Percentiles rank a stretch among this genome's conserved stretches.
phyloP scores from a whole-genome alignment of 495 filamentous ascomycete genomes.

The Neurospora hispaniola region DNA sequence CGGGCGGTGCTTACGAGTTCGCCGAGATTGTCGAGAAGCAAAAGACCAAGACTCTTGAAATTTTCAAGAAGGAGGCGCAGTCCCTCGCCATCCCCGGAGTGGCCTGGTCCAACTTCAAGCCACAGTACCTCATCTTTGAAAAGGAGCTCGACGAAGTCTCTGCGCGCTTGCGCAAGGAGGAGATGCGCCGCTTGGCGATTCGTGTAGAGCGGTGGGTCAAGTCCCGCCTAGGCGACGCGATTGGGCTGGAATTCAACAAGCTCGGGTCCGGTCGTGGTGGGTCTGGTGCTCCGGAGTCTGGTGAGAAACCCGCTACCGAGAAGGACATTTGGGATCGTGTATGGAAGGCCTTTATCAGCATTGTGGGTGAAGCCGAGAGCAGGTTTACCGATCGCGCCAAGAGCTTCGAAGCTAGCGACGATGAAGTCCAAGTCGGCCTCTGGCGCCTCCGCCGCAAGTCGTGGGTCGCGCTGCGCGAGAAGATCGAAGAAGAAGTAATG shows the following conservation, averaged over 20 bases:
- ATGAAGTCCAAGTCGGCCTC: constrained; percentile 85
- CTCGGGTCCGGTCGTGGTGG: constrained; percentile 79
- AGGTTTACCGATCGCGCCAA: constrained; percentile 79
- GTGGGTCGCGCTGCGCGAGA: constrained; percentile 80
- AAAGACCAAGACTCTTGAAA: constrained; percentile 60
- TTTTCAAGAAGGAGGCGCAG: constrained; percentile 68
- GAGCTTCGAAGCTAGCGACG: constrained; percentile 84
- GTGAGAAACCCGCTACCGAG: constrained; percentile 60
- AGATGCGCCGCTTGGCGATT: constrained; percentile 86
- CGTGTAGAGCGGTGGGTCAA: constrained; percentile 89
- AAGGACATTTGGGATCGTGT: constrained; percentile 93
- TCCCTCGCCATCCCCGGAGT: constrained; percentile 64
- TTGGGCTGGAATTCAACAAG: constrained; percentile 90
- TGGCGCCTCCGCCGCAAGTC: constrained; percentile 89
- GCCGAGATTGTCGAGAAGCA: constrained; percentile 83
- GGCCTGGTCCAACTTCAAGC: constrained; percentile 62
- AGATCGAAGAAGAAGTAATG: constrained; percentile 95
- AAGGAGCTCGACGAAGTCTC: constrained; percentile 87
- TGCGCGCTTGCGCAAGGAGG: constrained; percentile 70
- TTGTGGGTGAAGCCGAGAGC: constrained; percentile 75
- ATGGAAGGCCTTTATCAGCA: constrained; percentile 75
- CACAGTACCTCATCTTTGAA: constrained; percentile 43
- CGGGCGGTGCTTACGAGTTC: constrained; percentile 81
- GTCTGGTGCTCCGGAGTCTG: constrained; percentile 64
- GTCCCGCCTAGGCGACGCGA: constrained; percentile 72